phyloP scores from a whole-genome alignment of 495 filamentous ascomycete genomes.

The Xylaria cubensis region DNA sequence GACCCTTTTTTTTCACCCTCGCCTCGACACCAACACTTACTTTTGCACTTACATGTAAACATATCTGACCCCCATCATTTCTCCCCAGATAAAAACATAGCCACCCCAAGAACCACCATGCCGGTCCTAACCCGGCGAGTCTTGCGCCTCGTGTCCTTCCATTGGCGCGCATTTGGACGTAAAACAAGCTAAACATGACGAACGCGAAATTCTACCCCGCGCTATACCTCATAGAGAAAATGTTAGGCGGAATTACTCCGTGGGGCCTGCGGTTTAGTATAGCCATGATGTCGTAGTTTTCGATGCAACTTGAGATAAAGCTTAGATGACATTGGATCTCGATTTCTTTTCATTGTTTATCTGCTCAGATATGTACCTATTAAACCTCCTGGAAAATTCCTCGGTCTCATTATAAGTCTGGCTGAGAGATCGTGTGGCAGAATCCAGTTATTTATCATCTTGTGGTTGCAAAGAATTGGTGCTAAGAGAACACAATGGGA shows the following conservation, averaged over 20 bases:
- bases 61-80: neutral
- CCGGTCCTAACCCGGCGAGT: conserved; percentile 20
- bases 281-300: conserved; percentile 9
- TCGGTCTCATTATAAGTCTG: neutral
- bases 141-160: neutral
- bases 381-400: neutral
- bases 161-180: conserved; percentile 12
- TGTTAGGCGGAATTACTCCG: neutral
- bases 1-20: too few relatives aligned
- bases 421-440: neutral
- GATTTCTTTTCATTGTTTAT: neutral
- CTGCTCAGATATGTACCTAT: neutral
- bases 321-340: neutral
- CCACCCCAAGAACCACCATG: neutral
- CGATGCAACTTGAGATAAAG: neutral
- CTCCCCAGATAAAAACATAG: neutral
- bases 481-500: neutral
- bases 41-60: neutral
- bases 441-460: neutral
- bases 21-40: neutral
- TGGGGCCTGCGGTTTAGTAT: neutral
- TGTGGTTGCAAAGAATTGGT: neutral
- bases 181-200: neutral
- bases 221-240: neutral
- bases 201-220: conserved; percentile 9